phyloP scores from a whole-genome alignment of 73 alveolate genomes.

The Stentor coeruleus region DNA sequence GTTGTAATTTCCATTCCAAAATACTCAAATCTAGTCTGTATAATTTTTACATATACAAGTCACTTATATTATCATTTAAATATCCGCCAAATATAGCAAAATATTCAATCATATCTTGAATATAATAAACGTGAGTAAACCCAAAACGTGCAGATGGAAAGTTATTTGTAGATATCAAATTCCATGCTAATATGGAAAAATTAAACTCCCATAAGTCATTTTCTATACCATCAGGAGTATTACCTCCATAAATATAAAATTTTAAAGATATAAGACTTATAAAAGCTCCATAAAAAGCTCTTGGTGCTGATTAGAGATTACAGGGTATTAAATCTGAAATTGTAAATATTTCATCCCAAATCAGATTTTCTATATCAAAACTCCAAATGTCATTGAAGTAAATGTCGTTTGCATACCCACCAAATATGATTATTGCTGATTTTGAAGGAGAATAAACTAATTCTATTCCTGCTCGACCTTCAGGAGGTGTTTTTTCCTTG shows the following conservation, averaged over 20 bases:
- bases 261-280: not conserved
- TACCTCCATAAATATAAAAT: slow-evolving; percentile 3
- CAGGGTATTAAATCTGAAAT: not conserved
- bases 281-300: not conserved
- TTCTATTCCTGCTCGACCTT: no score
- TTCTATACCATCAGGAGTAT: not conserved
- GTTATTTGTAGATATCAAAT: not conserved
- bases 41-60: no score
- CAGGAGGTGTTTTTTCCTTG: no score
- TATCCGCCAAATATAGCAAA: no score
- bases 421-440: no score
- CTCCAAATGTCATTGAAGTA: not conserved
- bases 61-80: no score
- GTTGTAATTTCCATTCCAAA: no score
- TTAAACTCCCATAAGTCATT: slow-evolving; percentile 13
- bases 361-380: not conserved
- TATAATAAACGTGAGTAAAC: no score
- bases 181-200: not conserved
- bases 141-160: not conserved
- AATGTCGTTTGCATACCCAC: not conserved
- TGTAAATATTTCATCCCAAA: not conserved
- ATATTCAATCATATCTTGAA: no score
- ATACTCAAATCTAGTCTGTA: no score
- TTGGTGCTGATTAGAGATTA: slow-evolving; percentile 2
- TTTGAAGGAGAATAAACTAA: no score